Evolutionary conservation across 2,329 filamentous ascomycete species (phyloP).

Genomic region (Aspergillus sp.): DNA sequence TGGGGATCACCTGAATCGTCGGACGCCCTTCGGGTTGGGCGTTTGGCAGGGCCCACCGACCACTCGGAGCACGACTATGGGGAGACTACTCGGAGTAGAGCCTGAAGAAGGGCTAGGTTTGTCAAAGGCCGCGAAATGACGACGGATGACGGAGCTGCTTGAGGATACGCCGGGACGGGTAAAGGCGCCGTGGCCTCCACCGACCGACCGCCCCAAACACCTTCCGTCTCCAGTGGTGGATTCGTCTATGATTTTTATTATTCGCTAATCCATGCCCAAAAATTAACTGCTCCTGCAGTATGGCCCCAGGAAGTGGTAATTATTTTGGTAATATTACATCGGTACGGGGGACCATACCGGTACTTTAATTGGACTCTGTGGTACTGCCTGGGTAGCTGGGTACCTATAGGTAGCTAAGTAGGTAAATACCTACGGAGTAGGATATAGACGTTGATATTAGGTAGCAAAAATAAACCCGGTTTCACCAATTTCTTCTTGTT

Average conservation of each 20-base stretch:
- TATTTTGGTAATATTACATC: no score
- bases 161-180: constrained; percentile 26
- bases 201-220: constrained; percentile 17
- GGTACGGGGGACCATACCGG: no score
- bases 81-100: constrained; percentile 21
- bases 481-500: no score
- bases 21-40: constrained; percentile 21
- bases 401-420: no score
- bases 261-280: background rate
- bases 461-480: background rate
- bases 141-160: constrained; percentile 14
- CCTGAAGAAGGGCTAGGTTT: constrained; percentile 19
- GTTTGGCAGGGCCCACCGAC: constrained; percentile 15
- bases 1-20: constrained; percentile 32
- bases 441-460: background rate
- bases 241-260: background rate
- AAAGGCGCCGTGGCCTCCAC: constrained; percentile 27
- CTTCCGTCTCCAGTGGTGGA: constrained; percentile 17
- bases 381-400: no score
- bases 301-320: no score
- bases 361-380: no score
- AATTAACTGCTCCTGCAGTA: no score
- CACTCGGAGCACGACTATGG: constrained; percentile 12
- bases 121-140: constrained; percentile 15
- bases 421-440: no score